Base-by-base conservation (phyloP, 2,329 filamentous ascomycete genomes). In the Microsporum canis region DNA sequence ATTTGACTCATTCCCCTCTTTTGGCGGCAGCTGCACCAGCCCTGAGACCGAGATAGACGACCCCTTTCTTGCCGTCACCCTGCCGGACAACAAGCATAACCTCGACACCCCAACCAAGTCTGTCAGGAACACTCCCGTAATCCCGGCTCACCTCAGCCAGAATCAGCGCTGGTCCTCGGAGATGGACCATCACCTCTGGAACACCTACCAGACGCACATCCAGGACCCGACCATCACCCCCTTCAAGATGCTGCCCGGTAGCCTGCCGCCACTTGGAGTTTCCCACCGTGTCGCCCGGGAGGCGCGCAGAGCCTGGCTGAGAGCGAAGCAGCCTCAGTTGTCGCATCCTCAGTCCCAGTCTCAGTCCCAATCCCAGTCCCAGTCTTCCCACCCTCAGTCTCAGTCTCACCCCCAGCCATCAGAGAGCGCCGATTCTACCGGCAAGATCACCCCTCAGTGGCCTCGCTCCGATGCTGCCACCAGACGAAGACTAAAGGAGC, bases 141-240 rank as follows among this genome's bases (percentile, higher is more conserved):
- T 69, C 59, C 63, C 71, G n/a, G 65, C 69, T 12, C 63, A 63
- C 29, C 53, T 64, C 31, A 66, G 63, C 59, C 66, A 66, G 57
- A 71, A 64, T 65, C 65, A 68, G 67, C 68, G 70, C 45, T 87
- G 84, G 80, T 84, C 80, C 3, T 73, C 79, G 49, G 82, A 84
- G 58, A 86, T 85, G 83, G 84, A 87, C 68, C 79, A 82, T 61
- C 84, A 87, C 68, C 72, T 87, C 36, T 86, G 84, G 84, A 81
- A 83, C 68, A 84, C 82, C 6, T 87, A 85, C 71, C 82, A 85
- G 73, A 77, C 79, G 59, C 86, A 85, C 69, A 74, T 86, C n/a
- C 82, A 84, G 63, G 83, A 86, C 69, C 84, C 84, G 23, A 83
- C 81, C 2, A 79, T 86, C 56, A 87, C 84, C 1, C 84, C 84